phyloP scores from a whole-genome alignment of 768 basidiomycete species.

The Suillus brevipes region DNA sequence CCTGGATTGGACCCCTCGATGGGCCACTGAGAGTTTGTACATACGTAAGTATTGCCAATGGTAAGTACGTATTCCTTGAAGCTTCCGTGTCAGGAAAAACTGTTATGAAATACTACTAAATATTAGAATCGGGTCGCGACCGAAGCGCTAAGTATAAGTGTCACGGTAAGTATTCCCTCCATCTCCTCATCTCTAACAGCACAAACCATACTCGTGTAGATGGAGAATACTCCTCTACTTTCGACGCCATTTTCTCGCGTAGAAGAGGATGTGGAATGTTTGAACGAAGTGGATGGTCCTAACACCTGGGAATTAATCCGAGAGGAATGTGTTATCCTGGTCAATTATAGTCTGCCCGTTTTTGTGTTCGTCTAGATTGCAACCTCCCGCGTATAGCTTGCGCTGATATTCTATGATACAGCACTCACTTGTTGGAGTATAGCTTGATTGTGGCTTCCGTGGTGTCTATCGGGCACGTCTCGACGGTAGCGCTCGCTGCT shows the following conservation, averaged over 20 bases:
- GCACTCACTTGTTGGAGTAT: conserved; percentile 85
- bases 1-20: too few relatives aligned
- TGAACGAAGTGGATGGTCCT: conserved; percentile 29
- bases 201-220: conserved; percentile 9
- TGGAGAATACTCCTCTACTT: conserved; percentile 57
- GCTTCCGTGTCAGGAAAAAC: too few relatives aligned
- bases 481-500: conserved; percentile 86
- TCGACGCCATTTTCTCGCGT: conserved; percentile 55
- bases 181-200: not conserved
- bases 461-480: conserved; percentile 86
- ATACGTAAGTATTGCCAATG: too few relatives aligned
- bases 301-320: conserved; percentile 36
- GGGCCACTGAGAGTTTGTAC: too few relatives aligned
- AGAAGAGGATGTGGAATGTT: conserved; percentile 43
- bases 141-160: too few relatives aligned
- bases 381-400: not conserved
- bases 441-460: conserved; percentile 84
- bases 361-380: conserved; percentile 49
- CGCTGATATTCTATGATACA: conserved; percentile 24
- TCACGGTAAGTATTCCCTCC: not conserved
- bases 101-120: too few relatives aligned
- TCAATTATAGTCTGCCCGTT: conserved; percentile 65
- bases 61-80: too few relatives aligned
- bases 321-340: conserved; percentile 57
- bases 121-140: too few relatives aligned